Evolutionary conservation across 441 rosid species (phyloP).

Genomic region (Manihot esculenta): DNA sequence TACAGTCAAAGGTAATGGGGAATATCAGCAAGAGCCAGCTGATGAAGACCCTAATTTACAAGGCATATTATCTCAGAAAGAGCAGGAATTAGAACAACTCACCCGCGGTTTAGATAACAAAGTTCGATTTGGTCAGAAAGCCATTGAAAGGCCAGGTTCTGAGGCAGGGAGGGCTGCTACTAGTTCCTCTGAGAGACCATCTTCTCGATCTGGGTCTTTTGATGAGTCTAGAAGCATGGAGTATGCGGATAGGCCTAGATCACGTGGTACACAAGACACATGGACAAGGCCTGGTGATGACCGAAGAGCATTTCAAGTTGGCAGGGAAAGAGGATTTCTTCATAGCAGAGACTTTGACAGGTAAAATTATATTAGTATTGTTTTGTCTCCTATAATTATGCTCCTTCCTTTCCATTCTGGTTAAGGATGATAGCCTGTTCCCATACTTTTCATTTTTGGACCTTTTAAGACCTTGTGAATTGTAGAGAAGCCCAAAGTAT

Average conservation of each 20-base stretch:
- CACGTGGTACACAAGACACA: constrained; percentile 68
- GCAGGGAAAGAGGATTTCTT: constrained; percentile 77
- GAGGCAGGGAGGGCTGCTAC: constrained; percentile 61
- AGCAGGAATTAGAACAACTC: constrained; percentile 59
- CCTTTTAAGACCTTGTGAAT: neutral
- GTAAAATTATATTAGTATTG: constrained; percentile 35
- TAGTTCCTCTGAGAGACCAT: constrained; percentile 65
- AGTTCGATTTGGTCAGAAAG: constrained; percentile 72
- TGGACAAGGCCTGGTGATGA: constrained; percentile 74
- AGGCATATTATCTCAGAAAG: constrained; percentile 53
- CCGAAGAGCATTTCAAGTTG: constrained; percentile 76
- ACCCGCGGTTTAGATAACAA: constrained; percentile 73
- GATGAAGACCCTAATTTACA: constrained; percentile 34
- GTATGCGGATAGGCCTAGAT: constrained; percentile 70
- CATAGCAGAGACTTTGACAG: constrained; percentile 72
- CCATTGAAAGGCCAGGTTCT: constrained; percentile 73
- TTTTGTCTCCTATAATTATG: neutral
- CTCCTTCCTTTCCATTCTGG: constrained; percentile 1
- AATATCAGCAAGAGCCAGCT: constrained; percentile 37
- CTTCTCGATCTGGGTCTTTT: constrained; percentile 71
- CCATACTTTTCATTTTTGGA: neutral
- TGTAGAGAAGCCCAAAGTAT: neutral
- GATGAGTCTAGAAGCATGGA: constrained; percentile 69
- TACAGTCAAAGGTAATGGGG: constrained; percentile 31
- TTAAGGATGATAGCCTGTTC: neutral